A percentile compares a stretch with the other conserved stretches of the same genome.
Evolutionary conservation across 2,329 filamentous ascomycete genomes (phyloP).

Genomic region (Fusarium sp.): DNA sequence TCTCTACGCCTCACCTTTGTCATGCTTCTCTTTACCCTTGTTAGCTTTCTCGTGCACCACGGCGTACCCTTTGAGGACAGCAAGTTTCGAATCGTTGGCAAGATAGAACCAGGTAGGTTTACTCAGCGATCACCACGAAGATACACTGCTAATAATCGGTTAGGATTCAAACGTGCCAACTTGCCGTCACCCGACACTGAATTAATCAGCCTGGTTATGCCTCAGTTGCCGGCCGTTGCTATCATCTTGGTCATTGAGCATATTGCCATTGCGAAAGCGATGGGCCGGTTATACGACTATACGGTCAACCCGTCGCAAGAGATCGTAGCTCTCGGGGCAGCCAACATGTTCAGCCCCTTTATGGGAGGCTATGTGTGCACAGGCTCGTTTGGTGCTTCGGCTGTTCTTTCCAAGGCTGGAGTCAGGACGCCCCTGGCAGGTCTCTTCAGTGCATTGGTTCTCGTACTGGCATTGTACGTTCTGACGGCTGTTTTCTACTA

Average conservation of each 20-base stretch:
- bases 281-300: constrained; percentile 85
- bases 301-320: constrained; percentile 85
- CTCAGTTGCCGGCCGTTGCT: constrained; percentile 78
- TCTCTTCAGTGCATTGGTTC: constrained; percentile 82
- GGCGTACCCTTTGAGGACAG: constrained; percentile 63
- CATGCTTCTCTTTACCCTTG: constrained; percentile 81
- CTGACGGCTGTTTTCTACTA: constrained; percentile 86
- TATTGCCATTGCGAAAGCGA: constrained; percentile 88
- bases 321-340: constrained; percentile 82
- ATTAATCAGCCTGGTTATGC: constrained; percentile 71
- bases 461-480: constrained; percentile 84
- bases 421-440: constrained; percentile 85
- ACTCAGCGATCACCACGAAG: background rate
- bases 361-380: constrained; percentile 69
- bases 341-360: constrained; percentile 83
- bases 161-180: constrained; percentile 75
- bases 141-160: constrained; percentile 23
- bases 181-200: constrained; percentile 70
- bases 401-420: constrained; percentile 88
- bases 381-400: constrained; percentile 75
- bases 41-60: constrained; percentile 79
- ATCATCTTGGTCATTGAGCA: constrained; percentile 88
- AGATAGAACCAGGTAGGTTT: constrained; percentile 72
- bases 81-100: constrained; percentile 75
- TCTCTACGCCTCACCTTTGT: constrained; percentile 83